These are phyloP conservation scores for Cinnamomum micranthum DNA, from an alignment of 164 flowering plant genomes.

Conservation along the genomic window DNA sequence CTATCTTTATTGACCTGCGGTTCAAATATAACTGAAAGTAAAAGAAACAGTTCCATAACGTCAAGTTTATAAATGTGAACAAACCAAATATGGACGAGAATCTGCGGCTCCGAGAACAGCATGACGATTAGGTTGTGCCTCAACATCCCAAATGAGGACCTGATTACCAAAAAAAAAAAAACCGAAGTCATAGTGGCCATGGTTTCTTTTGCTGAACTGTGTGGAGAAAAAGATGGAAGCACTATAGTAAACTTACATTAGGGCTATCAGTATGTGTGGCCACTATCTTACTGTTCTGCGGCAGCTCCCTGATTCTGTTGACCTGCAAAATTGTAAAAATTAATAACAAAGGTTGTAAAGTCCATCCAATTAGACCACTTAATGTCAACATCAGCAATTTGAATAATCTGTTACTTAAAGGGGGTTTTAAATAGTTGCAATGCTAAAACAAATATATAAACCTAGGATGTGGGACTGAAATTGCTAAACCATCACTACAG, in stretches of 20 bases:
- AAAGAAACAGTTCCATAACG: too few species aligned
- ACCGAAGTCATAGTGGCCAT: not conserved
- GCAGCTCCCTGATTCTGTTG: conserved; percentile 93
- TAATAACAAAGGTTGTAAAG: not conserved
- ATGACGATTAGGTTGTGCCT: conserved; percentile 91
- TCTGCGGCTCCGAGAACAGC: conserved; percentile 77
- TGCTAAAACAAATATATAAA: not conserved
- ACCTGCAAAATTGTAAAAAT: conserved; percentile 47
- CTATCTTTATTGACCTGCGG: not conserved
- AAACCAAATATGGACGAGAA: conserved; percentile 81
- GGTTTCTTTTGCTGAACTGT: not conserved
- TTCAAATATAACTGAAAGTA: too few species aligned
- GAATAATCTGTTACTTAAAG: too few species aligned
- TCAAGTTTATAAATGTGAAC: not conserved
- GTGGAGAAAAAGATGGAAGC: not conserved
- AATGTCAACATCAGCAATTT: too few species aligned
- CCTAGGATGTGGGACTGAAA: too few species aligned
- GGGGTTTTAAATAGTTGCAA: too few species aligned
- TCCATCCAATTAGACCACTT: too few species aligned
- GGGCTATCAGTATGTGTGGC: conserved; percentile 98
- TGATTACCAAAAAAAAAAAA: conserved; percentile 16
- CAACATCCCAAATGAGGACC: conserved; percentile 97
- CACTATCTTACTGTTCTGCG: conserved; percentile 78
- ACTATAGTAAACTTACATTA: conserved; percentile 44
- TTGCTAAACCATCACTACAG: too few species aligned